Evolutionary conservation across 2,329 filamentous ascomycete species (phyloP).

Genomic region (Thelonectria discophora): DNA sequence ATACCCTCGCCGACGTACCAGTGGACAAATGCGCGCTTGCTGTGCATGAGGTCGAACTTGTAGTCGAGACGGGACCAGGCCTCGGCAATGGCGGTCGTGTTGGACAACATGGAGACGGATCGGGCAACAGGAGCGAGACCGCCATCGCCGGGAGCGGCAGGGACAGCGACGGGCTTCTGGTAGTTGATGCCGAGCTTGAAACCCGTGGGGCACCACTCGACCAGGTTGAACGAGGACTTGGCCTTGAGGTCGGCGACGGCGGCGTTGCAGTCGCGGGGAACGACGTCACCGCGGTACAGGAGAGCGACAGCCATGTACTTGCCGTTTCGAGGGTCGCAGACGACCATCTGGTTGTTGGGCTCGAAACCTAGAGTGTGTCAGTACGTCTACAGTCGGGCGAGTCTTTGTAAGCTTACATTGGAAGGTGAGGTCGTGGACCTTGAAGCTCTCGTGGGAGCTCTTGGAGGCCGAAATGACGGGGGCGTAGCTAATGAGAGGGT

Average conservation of each 20-base stretch:
- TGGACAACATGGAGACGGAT: conserved; percentile 76
- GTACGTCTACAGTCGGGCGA: conserved; percentile 17
- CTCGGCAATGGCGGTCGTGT: conserved; percentile 78
- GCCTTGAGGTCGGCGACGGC: conserved; percentile 74
- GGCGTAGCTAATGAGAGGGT: conserved; percentile 77
- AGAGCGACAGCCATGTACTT: conserved; percentile 81
- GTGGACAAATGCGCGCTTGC: conserved; percentile 79
- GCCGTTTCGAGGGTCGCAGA: conserved; percentile 77
- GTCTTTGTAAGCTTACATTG: conserved; percentile 64
- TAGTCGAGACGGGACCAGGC: conserved; percentile 77
- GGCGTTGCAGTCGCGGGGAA: conserved; percentile 73
- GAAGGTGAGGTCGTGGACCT: conserved; percentile 79
- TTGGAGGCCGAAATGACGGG: conserved; percentile 76
- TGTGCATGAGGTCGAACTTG: conserved; percentile 84
- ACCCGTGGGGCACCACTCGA: conserved; percentile 79
- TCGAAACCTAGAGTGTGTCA: conserved; percentile 67
- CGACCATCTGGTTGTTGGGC: conserved; percentile 82
- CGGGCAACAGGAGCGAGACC: conserved; percentile 70
- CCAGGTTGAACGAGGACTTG: conserved; percentile 76
- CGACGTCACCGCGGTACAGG: conserved; percentile 76
- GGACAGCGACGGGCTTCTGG: conserved; percentile 71
- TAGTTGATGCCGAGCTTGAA: conserved; percentile 83
- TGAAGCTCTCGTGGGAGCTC: conserved; percentile 88
- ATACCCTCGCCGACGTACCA: conserved; percentile 90
- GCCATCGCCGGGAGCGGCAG: conserved; percentile 61